phyloP scores from a whole-genome alignment of 2,329 filamentous ascomycete genomes.

The Macrophomina tecta region DNA sequence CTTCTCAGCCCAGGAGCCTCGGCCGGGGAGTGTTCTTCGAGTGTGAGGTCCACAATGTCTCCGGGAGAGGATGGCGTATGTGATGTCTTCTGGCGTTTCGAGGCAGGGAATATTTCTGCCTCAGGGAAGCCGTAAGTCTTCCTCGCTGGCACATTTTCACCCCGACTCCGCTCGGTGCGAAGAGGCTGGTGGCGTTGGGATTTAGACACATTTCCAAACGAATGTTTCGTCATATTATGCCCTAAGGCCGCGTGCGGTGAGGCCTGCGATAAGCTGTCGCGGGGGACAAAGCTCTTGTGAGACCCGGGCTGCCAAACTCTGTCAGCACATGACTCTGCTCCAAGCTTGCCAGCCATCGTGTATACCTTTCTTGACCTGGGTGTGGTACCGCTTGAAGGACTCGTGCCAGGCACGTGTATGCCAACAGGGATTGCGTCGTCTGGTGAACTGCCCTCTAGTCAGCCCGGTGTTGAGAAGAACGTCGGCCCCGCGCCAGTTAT shows the following conservation, averaged over 20 bases:
- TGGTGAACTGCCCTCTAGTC: not conserved
- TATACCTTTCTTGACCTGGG: not conserved
- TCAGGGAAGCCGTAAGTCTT: not conserved
- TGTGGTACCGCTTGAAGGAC: not conserved
- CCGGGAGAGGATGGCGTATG: not conserved
- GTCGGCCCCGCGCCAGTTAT: not conserved
- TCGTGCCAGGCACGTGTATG: not conserved
- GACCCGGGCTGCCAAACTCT: not conserved
- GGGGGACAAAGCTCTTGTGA: not conserved
- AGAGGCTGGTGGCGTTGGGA: not conserved
- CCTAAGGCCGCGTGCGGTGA: not conserved
- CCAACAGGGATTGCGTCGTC: not conserved
- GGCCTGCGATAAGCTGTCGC: not conserved
- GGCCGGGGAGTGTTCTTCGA: not conserved
- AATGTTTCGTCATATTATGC: not conserved
- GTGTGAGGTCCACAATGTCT: slow-evolving; percentile 7
- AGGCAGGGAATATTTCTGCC: not conserved
- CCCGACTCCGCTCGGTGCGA: not conserved
- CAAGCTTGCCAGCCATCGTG: not conserved
- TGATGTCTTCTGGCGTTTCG: slow-evolving; percentile 9
- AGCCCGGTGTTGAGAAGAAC: not conserved
- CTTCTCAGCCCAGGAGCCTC: not conserved
- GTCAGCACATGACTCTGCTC: not conserved
- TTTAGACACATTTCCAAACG: not conserved
- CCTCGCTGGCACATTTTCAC: not conserved